Evolutionary conservation across 2,329 filamentous ascomycete genomes (phyloP).

Genomic region (Fusarium sacchari): DNA sequence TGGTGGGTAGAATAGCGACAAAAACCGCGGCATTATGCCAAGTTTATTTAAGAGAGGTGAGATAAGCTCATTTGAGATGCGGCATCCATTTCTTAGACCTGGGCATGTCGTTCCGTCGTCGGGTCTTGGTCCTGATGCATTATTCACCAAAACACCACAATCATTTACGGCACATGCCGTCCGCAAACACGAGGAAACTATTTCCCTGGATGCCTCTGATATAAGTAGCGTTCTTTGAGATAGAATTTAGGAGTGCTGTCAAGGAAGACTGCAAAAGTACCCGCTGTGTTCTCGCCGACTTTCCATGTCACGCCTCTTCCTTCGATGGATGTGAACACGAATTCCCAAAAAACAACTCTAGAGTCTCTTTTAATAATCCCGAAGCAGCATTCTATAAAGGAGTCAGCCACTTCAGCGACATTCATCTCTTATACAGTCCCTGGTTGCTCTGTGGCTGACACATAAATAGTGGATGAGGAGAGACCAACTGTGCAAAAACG

Average conservation of each 20-base stretch:
- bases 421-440: too few species aligned
- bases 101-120: neutral
- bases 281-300: neutral
- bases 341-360: too few species aligned
- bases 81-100: neutral
- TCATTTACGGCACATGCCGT: neutral
- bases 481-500: neutral
- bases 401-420: too few species aligned
- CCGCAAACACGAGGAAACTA: too few species aligned
- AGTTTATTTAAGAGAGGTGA: too few species aligned
- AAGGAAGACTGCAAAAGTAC: too few species aligned
- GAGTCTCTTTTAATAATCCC: neutral
- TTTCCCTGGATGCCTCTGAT: neutral
- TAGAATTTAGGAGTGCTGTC: too few species aligned
- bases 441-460: neutral
- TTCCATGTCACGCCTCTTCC: neutral
- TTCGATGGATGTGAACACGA: too few species aligned
- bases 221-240: too few species aligned
- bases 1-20: neutral
- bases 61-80: neutral
- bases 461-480: neutral
- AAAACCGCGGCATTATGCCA: neutral
- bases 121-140: neutral
- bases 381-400: rapidly evolving
- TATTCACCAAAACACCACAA: neutral